Evolutionary conservation across 2,329 filamentous ascomycete species (phyloP).

Genomic region (Colletotrichum godetiae): DNA sequence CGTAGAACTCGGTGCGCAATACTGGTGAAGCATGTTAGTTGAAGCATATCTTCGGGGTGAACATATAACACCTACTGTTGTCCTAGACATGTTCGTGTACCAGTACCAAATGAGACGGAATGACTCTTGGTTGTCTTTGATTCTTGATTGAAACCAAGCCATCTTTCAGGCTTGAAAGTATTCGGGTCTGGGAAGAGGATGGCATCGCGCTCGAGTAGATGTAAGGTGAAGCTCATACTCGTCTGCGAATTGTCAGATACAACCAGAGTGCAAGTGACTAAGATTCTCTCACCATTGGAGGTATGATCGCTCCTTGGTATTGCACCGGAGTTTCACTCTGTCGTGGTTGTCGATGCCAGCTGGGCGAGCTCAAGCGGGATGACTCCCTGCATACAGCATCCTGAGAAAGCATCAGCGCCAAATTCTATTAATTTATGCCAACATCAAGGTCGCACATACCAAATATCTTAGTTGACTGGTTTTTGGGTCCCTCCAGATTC

Average conservation of each 20-base stretch:
- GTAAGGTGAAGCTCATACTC: constrained; percentile 35
- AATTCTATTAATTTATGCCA: no score
- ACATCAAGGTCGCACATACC: constrained; percentile 1
- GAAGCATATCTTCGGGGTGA: background rate
- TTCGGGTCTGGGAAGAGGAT: constrained; percentile 25
- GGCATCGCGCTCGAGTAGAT: constrained; percentile 31
- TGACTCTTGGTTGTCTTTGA: background rate
- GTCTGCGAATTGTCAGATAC: constrained; percentile 2
- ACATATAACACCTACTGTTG: constrained; percentile 24
- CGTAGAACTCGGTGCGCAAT: constrained; percentile 35
- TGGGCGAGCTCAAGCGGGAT: constrained; percentile 33
- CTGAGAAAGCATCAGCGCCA: background rate
- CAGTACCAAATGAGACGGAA: constrained; percentile 33
- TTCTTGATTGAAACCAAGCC: constrained; percentile 23
- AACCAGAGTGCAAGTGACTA: no score
- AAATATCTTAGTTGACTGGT: constrained; percentile 26
- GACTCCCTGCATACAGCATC: constrained; percentile 37
- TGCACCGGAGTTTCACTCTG: constrained; percentile 10
- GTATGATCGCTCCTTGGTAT: constrained; percentile 19
- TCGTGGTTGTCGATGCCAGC: constrained; percentile 37
- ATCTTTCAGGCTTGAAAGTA: constrained; percentile 33
- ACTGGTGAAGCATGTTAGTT: background rate
- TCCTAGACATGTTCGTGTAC: constrained; percentile 36
- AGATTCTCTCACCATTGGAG: constrained; percentile 10
- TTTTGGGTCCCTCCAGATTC: constrained; percentile 31